Percentiles rank a stretch among this genome's conserved stretches.
These are phyloP conservation scores for Pyracantha coccinea DNA, from an alignment of 331 rosid genomes.

Conservation along the genomic window DNA sequence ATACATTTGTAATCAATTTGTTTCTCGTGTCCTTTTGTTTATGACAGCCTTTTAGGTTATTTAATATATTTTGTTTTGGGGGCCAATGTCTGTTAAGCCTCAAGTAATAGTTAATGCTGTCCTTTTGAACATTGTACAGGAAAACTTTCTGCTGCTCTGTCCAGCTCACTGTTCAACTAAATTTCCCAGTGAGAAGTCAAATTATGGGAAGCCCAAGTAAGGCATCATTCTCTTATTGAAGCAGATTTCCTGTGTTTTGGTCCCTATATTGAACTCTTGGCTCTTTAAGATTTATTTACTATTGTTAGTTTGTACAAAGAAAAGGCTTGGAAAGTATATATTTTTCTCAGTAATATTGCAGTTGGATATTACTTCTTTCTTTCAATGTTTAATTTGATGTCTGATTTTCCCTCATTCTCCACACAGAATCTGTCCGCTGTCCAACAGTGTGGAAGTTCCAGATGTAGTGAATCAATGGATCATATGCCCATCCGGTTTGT, in stretches of 20 bases:
- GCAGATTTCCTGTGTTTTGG: not conserved
- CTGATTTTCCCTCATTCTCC: conserved; percentile 11
- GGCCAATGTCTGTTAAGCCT: not conserved
- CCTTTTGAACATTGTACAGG: conserved; percentile 36
- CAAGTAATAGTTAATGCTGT: not conserved
- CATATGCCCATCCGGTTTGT: conserved; percentile 82
- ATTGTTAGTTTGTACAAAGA: not conserved
- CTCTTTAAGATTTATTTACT: not conserved
- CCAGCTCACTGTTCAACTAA: conserved; percentile 50
- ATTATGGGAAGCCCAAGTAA: conserved; percentile 35
- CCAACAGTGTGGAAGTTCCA: conserved; percentile 22
- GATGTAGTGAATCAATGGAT: conserved; percentile 28
- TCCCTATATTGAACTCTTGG: not conserved
- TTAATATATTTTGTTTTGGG: not conserved
- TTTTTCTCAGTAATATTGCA: not conserved
- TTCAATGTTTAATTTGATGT: not conserved
- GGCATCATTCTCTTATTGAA: conserved; percentile 9
- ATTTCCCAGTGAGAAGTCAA: conserved; percentile 67
- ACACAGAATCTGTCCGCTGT: conserved; percentile 41
- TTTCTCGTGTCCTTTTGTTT: conserved; percentile 1
- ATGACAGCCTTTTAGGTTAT: not conserved
- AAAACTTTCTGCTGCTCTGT: conserved; percentile 66
- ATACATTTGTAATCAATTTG: not conserved
- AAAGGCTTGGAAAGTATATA: not conserved
- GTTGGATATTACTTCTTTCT: not conserved